phyloP scores from a whole-genome alignment of 257 asterid genomes.

The Thymus quinquecostatus region DNA sequence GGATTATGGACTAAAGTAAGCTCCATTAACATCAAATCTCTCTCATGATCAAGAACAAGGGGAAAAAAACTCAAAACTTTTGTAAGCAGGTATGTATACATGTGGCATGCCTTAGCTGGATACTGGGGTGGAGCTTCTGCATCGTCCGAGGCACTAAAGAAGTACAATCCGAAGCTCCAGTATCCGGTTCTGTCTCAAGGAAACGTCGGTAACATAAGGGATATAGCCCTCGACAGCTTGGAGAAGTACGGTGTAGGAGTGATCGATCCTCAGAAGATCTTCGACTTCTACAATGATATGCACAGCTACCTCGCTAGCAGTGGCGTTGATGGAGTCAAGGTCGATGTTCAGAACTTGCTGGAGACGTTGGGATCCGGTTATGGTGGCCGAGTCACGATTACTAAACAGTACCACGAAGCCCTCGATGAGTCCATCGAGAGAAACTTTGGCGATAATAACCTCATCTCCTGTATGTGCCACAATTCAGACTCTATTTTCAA shows the following conservation, averaged over 20 bases:
- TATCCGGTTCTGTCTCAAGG: slow-evolving; percentile 70
- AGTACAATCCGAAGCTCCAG: slow-evolving; percentile 57
- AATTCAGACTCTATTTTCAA: slow-evolving; percentile 58
- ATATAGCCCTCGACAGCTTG: slow-evolving; percentile 59
- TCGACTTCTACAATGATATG: slow-evolving; percentile 66
- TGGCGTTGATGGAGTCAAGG: slow-evolving; percentile 82
- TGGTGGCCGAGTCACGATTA: slow-evolving; percentile 72
- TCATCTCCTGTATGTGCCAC: slow-evolving; percentile 68
- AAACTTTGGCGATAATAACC: slow-evolving; percentile 56
- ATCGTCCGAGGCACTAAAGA: slow-evolving; percentile 46
- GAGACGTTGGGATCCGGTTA: slow-evolving; percentile 57
- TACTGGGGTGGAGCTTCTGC: slow-evolving; percentile 78
- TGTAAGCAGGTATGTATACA: slow-evolving; percentile 56
- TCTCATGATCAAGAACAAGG: background rate
- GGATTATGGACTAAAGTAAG: slow-evolving; percentile 57
- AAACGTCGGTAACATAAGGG: slow-evolving; percentile 52
- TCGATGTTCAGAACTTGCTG: slow-evolving; percentile 68
- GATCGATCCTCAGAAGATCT: slow-evolving; percentile 51
- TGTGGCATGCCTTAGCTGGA: slow-evolving; percentile 82
- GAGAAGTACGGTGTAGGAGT: slow-evolving; percentile 74
- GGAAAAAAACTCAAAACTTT: background rate
- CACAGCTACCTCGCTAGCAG: slow-evolving; percentile 62
- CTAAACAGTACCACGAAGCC: slow-evolving; percentile 61
- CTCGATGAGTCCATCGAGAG: slow-evolving; percentile 59
- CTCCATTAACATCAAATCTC: background rate